Percentiles rank a stretch among this genome's conserved stretches.
These are phyloP conservation scores for Xylaria hypoxylon DNA, from an alignment of 2,329 filamentous ascomycete species.

Conservation along the genomic window DNA sequence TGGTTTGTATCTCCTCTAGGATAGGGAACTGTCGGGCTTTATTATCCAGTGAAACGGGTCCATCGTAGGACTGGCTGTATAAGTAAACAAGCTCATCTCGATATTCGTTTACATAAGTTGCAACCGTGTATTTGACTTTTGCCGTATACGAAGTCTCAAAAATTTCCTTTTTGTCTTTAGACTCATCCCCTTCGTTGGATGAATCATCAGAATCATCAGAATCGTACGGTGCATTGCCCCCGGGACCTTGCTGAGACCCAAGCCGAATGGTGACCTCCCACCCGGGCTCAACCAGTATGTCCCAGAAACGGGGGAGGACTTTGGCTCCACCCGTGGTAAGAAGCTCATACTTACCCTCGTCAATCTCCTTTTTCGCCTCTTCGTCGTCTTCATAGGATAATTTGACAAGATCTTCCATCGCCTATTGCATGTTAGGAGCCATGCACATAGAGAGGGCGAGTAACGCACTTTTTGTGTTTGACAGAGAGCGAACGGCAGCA, in stretches of 20 bases:
- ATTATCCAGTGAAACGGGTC: conserved; percentile 21
- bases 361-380: conserved; percentile 30
- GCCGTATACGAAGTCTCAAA: neutral
- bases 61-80: conserved; percentile 21
- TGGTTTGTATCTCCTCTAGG: conserved; percentile 31
- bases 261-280: conserved; percentile 29
- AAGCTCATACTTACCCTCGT: conserved; percentile 29
- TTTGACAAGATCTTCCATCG: conserved; percentile 31
- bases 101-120: neutral
- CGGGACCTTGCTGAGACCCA: conserved; percentile 10
- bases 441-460: neutral
- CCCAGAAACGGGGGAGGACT: conserved; percentile 24
- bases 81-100: neutral
- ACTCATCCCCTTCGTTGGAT: neutral
- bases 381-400: conserved; percentile 23
- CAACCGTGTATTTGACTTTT: conserved; percentile 15
- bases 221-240: neutral
- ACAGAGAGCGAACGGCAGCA: conserved; percentile 16
- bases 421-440: conserved; percentile 27
- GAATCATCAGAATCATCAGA: neutral
- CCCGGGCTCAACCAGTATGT: conserved; percentile 21
- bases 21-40: conserved; percentile 18
- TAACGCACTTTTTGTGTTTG: conserved; percentile 24
- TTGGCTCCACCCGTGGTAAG: neutral
- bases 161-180: neutral